Evolutionary conservation across 805 yeast species (phyloP), one percentile per base, ranked within the genome.

Genomic region (Cyberlindnera xylosilytica): DNA sequence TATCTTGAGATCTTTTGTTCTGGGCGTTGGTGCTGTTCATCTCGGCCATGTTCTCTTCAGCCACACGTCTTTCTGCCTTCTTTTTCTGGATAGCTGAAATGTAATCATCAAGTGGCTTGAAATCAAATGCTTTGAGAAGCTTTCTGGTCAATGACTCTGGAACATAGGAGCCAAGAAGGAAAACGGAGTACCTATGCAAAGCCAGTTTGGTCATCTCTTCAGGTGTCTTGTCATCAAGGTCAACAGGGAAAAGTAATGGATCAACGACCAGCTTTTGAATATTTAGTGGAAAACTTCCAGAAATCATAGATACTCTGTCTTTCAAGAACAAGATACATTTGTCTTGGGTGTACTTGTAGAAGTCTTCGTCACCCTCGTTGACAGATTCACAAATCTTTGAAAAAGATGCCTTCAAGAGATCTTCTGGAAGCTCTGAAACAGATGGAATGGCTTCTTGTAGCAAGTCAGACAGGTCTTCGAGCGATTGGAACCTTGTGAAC

Each of bases 81-180:
- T 50, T 43, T 6, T 41, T 42, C n/a, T 53, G 39, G 10, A 54
- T 27, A 4, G 53, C 41, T 34, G 43, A 23, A 17, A 47, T 29
- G 37, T 65, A 65, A 3, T 47, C 51, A 19, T 64, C 62, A 28
- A 72, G 55, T 7, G 53, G 52, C 1, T 41, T 49, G 22, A 69
- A 54, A 23, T 68, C 63, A 13, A 63, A 64, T 27, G 52, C 46
- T 1, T 69, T 61, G 11, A 61, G 41, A 47, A 58, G 33, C 48
- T 53, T 39, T 26, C 36, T 22, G 29, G 54, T 36, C 24, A 60
- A 34, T 44, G 46, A 20, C 42, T 50, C 24, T 32, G 57, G 61
- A 34, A 76, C 61, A 46, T 69, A 71, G 3, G 76, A 70, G 3
- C 77, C 70, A 6, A 81, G 46, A 22, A 80, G 58, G 20, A 74